These are phyloP conservation scores for Geranium brycei DNA, from an alignment of 345 rosid genomes.

Conservation along the genomic window DNA sequence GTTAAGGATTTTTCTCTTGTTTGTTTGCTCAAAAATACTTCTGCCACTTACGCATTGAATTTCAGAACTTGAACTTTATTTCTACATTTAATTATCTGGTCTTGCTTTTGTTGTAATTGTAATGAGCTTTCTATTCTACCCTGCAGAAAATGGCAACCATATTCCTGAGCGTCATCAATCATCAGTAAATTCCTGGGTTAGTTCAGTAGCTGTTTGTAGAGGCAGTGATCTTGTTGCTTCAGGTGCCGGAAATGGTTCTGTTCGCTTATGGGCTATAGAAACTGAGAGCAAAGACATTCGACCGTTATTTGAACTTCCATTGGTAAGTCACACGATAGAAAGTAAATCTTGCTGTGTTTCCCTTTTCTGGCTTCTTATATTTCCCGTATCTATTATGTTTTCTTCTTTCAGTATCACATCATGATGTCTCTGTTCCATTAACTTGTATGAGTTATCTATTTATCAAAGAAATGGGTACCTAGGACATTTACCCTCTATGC, in stretches of 20 bases:
- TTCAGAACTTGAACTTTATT: neutral
- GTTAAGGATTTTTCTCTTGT: neutral
- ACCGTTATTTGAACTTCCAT: constrained; percentile 50
- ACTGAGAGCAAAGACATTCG: constrained; percentile 34
- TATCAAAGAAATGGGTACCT: neutral
- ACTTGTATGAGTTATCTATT: neutral
- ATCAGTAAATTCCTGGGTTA: constrained; percentile 73
- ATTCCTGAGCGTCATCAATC: constrained; percentile 15
- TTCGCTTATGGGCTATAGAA: constrained; percentile 61
- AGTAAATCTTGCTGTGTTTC: neutral
- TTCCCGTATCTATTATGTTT: too few relatives aligned
- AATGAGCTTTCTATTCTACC: constrained; percentile 1
- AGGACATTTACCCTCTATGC: too few relatives aligned
- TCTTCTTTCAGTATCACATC: neutral
- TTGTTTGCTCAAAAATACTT: neutral
- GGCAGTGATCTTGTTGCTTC: constrained; percentile 94
- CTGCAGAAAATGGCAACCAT: constrained; percentile 37
- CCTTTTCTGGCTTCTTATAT: neutral
- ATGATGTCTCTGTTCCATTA: neutral
- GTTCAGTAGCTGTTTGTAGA: constrained; percentile 60
- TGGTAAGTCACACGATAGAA: constrained; percentile 31
- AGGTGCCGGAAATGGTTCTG: constrained; percentile 86
- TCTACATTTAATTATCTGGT: neutral
- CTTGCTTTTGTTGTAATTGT: constrained; percentile 1
- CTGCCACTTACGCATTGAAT: neutral